Base-by-base conservation (phyloP, 257 asterid species). In the Cordia subcordata region DNA sequence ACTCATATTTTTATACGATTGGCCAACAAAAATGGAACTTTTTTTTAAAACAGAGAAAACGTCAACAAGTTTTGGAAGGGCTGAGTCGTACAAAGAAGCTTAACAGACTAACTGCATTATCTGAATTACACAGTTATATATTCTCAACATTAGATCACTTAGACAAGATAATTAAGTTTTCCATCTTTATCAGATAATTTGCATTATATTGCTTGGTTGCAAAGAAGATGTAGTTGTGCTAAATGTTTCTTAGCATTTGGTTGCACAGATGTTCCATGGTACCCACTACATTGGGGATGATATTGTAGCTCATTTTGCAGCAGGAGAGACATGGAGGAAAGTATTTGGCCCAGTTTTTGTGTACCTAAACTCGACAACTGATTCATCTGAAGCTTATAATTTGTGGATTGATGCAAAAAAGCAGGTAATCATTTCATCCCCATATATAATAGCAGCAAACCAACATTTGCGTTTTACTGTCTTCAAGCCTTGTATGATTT, bases 271-370 rank as follows among this genome's bases (percentile, higher is more conserved):
- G 88, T 46, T 74, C 46, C 85, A 73, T 46, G 75, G 81, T 53
- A 49, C 72, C 44, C 88, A 82, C 20, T 79, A 76, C 68, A 79
- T 79, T 8, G 88, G 85, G 66, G 64, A 66, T 55, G 79, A 68
- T 20, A 73, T 77, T 68, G 22, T 50, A 45, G 83, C 83, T 49
- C 80, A 68, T 32, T 82, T 82, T 39, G 71, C 72, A 62, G 68
- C 71, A 69, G 83, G 83, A 13, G 88, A 82, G 66, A 61, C 70
- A n/a, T 82, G 88, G 88, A 74, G 76, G 59, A 82, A 82, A 63
- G 81, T 76, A 0, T 66, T 68, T 8, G 83, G 85, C 13, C 88
- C 88, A 44, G 55, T 79, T 68, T 82, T 76, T 53, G 79, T 76
- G 14, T 74, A 82, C 73, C 80, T 82, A 33, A 82, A 82, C 37